Percentiles rank a stretch among this genome's conserved stretches.
Conservation (phyloP, 108 stramenopile species). For the Schizochytrium sp. region DNA sequence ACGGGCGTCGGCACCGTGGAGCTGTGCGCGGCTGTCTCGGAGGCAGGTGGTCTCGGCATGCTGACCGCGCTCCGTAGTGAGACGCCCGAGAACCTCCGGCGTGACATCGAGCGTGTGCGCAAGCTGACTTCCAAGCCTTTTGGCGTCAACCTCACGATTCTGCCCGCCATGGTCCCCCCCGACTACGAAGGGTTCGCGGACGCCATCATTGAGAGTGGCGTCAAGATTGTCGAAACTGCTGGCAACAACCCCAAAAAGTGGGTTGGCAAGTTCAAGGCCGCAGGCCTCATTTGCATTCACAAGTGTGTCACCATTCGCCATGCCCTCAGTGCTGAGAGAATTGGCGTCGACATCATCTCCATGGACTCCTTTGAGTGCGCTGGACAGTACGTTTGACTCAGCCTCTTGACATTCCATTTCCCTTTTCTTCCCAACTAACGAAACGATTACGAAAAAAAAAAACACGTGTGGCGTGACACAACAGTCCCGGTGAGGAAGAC, state of each 20-base stretch:
- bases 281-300: conserved; percentile 39
- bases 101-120: not conserved
- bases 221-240: conserved; percentile 41
- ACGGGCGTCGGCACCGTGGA: conserved; percentile 10
- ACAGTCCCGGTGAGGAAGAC: conserved; percentile 43
- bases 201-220: conserved; percentile 37
- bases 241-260: conserved; percentile 33
- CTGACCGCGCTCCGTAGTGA: not conserved
- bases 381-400: conserved; percentile 23
- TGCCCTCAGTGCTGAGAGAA: conserved; percentile 34
- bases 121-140: conserved; percentile 31
- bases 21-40: not conserved
- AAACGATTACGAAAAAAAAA: not conserved
- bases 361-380: conserved; percentile 50
- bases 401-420: no score
- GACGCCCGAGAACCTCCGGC: not conserved
- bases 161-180: conserved; percentile 26
- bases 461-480: no score
- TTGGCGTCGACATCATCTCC: conserved; percentile 39
- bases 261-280: conserved; percentile 32
- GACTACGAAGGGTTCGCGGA: conserved; percentile 36
- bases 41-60: conserved; percentile 7
- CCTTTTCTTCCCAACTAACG: not conserved
- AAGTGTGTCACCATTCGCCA: conserved; percentile 51
- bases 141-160: conserved; percentile 45